Evolutionary conservation across 352 stramenopile genomes (phyloP).

Genomic region (Phytophthora ohioensis): DNA sequence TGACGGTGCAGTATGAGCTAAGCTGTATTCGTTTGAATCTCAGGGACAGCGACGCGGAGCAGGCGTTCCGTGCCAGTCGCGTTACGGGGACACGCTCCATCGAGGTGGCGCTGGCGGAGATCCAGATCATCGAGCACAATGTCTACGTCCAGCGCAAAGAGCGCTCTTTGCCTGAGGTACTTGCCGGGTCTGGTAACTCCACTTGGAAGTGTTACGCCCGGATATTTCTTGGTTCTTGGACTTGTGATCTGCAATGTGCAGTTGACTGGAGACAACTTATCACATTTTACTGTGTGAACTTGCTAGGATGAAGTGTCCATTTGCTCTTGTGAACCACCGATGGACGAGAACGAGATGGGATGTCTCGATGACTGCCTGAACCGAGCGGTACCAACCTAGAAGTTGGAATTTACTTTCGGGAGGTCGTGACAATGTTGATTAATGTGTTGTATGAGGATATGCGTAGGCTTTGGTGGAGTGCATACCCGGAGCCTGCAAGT

Average conservation of each 20-base stretch:
- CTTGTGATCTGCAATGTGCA: not conserved
- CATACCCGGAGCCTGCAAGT: slow-evolving; percentile 64
- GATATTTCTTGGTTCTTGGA: too few relatives aligned
- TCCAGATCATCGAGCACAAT: slow-evolving; percentile 74
- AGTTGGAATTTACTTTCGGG: not conserved
- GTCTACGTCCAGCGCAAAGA: slow-evolving; percentile 79
- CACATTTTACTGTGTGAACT: not conserved
- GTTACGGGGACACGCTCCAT: slow-evolving; percentile 75
- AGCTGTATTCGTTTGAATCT: slow-evolving; percentile 18
- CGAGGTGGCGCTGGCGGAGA: slow-evolving; percentile 74
- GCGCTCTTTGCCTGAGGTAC: slow-evolving; percentile 57
- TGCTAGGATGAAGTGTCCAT: slow-evolving; percentile 76
- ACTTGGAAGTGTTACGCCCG: not conserved
- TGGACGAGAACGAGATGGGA: slow-evolving; percentile 45
- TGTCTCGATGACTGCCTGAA: slow-evolving; percentile 85
- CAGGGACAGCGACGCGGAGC: slow-evolving; percentile 48
- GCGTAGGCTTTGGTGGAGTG: slow-evolving; percentile 74
- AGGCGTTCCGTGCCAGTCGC: slow-evolving; percentile 62
- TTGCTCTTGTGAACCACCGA: slow-evolving; percentile 60
- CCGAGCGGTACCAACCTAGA: slow-evolving; percentile 53
- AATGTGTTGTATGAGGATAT: not conserved
- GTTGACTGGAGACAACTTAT: slow-evolving; percentile 10
- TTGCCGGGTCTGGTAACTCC: not conserved
- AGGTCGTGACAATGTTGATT: not conserved
- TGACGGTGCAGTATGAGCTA: slow-evolving; percentile 2